Conservation (phyloP, 768 basidiomycete genomes). For the Lactarius hengduanensis region DNA sequence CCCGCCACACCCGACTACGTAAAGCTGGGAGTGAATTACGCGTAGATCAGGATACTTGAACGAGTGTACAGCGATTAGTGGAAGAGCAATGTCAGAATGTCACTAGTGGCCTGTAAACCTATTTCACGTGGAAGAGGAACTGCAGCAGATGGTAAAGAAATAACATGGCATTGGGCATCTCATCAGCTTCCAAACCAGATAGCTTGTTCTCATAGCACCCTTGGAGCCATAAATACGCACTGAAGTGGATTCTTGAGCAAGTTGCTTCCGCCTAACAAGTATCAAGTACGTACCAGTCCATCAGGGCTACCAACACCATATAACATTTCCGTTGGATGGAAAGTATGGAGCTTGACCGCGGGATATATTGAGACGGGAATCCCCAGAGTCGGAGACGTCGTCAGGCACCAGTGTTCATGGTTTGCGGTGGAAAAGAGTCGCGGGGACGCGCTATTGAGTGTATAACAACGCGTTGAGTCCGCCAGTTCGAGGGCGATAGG, state of each 20-base stretch:
- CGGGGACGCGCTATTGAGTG: constrained; percentile 50
- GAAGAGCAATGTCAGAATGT: constrained; percentile 9
- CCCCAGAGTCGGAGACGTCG: constrained; percentile 53
- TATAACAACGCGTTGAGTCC: constrained; percentile 60
- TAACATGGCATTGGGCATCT: neutral
- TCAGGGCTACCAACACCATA: constrained; percentile 73
- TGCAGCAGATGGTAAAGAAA: constrained; percentile 18
- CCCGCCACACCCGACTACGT: constrained; percentile 15
- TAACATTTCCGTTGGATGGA: constrained; percentile 88
- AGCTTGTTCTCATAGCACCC: constrained; percentile 20
- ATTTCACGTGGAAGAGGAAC: constrained; percentile 8
- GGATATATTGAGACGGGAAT: constrained; percentile 57
- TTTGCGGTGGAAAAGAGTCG: constrained; percentile 46
- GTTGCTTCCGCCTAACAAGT: neutral
- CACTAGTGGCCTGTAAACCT: constrained; percentile 16
- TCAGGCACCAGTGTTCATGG: constrained; percentile 55
- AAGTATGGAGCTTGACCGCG: constrained; percentile 64
- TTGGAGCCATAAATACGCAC: constrained; percentile 30
- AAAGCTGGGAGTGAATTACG: neutral
- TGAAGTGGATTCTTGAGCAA: neutral
- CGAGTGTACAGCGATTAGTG: constrained; percentile 1
- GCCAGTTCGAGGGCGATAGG: constrained; percentile 58
- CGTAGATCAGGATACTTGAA: neutral
- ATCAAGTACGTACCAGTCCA: constrained; percentile 40
- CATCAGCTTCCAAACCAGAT: neutral